phyloP scores from a whole-genome alignment of 257 asterid species.

The Nicotiana attenuata region DNA sequence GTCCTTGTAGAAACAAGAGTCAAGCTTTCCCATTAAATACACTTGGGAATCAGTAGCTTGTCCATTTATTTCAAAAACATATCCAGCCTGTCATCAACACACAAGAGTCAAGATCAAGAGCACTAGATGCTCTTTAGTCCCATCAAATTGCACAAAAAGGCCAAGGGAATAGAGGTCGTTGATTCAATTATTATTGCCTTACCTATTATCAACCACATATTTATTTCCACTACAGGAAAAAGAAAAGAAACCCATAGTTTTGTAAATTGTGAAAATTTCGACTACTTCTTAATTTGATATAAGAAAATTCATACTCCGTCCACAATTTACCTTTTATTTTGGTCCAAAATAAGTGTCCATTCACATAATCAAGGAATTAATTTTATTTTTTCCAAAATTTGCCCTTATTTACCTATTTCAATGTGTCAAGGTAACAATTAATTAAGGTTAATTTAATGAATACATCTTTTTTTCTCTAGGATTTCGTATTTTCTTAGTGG shows the following conservation, averaged over 20 bases:
- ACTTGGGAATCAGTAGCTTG: background rate
- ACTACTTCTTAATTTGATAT: background rate
- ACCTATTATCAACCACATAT: background rate
- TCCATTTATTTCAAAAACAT: background rate
- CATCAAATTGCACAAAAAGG: background rate
- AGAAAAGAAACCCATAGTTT: background rate
- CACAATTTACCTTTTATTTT: no score
- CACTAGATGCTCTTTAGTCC: slow-evolving; percentile 5
- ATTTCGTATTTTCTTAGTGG: no score
- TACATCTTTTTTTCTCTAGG: no score
- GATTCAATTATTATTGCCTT: background rate
- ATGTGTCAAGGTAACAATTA: no score
- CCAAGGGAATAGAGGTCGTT: background rate
- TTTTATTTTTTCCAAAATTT: no score
- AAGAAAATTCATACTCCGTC: background rate
- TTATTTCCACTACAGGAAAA: background rate
- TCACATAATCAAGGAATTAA: no score
- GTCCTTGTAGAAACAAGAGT: background rate
- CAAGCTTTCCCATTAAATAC: background rate
- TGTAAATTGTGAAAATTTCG: background rate
- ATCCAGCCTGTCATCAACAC: slow-evolving; percentile 2
- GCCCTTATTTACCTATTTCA: no score
- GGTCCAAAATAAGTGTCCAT: no score
- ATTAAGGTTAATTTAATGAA: no score
- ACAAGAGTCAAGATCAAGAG: slow-evolving; percentile 1